Conservation (phyloP, 257 asterid species). For the Nicotiana knightiana region DNA sequence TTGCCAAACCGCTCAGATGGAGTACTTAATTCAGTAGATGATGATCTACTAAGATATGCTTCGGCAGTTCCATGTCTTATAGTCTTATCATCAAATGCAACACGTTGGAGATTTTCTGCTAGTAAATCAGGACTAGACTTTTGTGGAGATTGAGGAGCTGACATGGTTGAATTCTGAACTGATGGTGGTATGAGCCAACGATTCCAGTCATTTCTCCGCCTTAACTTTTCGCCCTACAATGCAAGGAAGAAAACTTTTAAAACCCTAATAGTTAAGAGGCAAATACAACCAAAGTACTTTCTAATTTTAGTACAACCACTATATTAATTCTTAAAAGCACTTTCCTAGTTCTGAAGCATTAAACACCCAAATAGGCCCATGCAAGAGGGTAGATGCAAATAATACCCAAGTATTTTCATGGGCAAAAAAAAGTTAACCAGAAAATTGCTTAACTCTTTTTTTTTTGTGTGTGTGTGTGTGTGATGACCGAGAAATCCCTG, state of each 20-base stretch:
- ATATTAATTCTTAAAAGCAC: neutral
- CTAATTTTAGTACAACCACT: neutral
- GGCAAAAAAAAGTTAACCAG: too few relatives aligned
- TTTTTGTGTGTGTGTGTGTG: too few relatives aligned
- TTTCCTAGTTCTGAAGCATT: neutral
- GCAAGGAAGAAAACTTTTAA: neutral
- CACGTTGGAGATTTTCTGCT: constrained; percentile 31
- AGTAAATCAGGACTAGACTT: constrained; percentile 28
- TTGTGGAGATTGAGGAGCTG: constrained; percentile 34
- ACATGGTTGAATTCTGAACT: constrained; percentile 13
- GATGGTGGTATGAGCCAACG: constrained; percentile 50
- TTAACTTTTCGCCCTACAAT: constrained; percentile 57
- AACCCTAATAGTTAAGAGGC: neutral
- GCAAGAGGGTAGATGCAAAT: neutral
- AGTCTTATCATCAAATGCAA: constrained; percentile 34
- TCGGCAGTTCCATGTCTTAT: neutral
- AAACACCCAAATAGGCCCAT: neutral
- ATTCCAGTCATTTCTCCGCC: constrained; percentile 53
- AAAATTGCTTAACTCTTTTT: too few relatives aligned
- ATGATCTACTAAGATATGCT: constrained; percentile 23
- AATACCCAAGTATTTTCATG: neutral
- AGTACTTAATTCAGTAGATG: constrained; percentile 29
- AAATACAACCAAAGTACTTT: neutral
- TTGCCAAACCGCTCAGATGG: neutral
- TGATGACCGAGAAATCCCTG: too few relatives aligned